These are phyloP conservation scores for Lactifluus piperatus DNA, from an alignment of 768 basidiomycete species.

Conservation along the genomic window DNA sequence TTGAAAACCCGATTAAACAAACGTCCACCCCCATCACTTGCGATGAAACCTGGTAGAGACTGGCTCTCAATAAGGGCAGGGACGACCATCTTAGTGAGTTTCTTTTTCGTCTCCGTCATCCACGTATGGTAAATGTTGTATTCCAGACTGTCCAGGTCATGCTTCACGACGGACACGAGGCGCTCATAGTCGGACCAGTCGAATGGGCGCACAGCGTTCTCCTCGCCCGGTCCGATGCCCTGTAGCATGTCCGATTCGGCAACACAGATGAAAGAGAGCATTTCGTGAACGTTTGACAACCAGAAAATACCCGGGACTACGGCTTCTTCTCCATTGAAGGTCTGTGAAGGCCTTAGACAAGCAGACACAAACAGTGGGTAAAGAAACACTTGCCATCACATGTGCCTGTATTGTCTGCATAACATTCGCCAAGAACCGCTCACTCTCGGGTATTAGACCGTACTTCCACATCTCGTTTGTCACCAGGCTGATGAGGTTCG, in stretches of 20 bases:
- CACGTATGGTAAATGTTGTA: slow-evolving; percentile 99
- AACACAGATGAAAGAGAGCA: slow-evolving; percentile 96
- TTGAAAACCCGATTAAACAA: slow-evolving; percentile 90
- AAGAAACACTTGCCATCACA: slow-evolving; percentile 72
- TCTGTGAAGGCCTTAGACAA: slow-evolving; percentile 36
- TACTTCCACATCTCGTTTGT: slow-evolving; percentile 99
- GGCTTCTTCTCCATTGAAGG: slow-evolving; percentile 88
- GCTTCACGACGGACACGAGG: slow-evolving; percentile 95
- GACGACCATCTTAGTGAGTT: slow-evolving; percentile 93
- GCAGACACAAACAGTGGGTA: slow-evolving; percentile 3
- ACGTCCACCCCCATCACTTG: slow-evolving; percentile 86
- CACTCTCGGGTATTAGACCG: slow-evolving; percentile 92
- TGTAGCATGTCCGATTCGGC: slow-evolving; percentile 99
- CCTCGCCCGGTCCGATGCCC: slow-evolving; percentile 94
- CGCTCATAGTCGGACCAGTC: slow-evolving; percentile 97
- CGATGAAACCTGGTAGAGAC: slow-evolving; percentile 95
- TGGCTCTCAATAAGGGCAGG: slow-evolving; percentile 98
- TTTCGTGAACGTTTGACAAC: slow-evolving; percentile 99
- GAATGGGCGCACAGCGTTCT: slow-evolving; percentile 83
- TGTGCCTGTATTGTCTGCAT: slow-evolving; percentile 98
- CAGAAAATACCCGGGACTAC: slow-evolving; percentile 97
- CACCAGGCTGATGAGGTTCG: slow-evolving; percentile 92
- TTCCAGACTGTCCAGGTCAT: slow-evolving; percentile 95
- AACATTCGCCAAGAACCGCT: slow-evolving; percentile 95
- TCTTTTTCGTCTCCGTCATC: slow-evolving; percentile 98